Conservation (phyloP, 1,284 basidiomycete species). For the Leccinum fuscescens region DNA sequence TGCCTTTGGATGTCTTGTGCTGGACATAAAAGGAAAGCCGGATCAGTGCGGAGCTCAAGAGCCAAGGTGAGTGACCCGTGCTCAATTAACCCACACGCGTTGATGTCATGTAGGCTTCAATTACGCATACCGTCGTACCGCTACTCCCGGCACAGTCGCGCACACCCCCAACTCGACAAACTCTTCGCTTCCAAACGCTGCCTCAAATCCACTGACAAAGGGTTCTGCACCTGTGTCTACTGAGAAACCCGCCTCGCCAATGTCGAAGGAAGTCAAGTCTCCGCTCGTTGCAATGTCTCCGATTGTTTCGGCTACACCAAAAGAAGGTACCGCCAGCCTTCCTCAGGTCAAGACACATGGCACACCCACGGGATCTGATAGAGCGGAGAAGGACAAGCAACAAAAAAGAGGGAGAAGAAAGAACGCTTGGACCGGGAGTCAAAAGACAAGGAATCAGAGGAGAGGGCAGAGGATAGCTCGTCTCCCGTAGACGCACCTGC, state of each 20-base stretch:
- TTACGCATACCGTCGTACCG: slow-evolving; percentile 70
- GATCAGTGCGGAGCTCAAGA: slow-evolving; percentile 37
- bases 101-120: slow-evolving; percentile 74
- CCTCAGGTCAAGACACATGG: slow-evolving; percentile 40
- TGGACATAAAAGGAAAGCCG: slow-evolving; percentile 89
- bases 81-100: not conserved
- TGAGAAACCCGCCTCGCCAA: slow-evolving; percentile 42
- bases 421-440: slow-evolving; percentile 39
- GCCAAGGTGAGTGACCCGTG: slow-evolving; percentile 40
- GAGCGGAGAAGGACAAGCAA: slow-evolving; percentile 49
- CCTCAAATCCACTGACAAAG: slow-evolving; percentile 37
- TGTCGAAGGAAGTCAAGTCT: slow-evolving; percentile 34
- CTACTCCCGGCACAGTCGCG: slow-evolving; percentile 45
- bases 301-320: slow-evolving; percentile 33
- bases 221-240: slow-evolving; percentile 37
- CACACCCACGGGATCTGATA: slow-evolving; percentile 39
- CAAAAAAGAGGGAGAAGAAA: slow-evolving; percentile 57
- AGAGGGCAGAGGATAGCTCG: slow-evolving; percentile 20
- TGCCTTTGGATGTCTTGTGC: slow-evolving; percentile 82
- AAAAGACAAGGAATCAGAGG: slow-evolving; percentile 36
- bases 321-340: slow-evolving; percentile 30
- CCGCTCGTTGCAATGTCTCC: slow-evolving; percentile 26
- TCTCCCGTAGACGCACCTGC: slow-evolving; percentile 22
- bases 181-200: slow-evolving; percentile 35
- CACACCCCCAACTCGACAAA: slow-evolving; percentile 43